These are phyloP conservation scores for Melanogaster broomeanus DNA, from an alignment of 768 basidiomycete species.

Conservation along the genomic window DNA sequence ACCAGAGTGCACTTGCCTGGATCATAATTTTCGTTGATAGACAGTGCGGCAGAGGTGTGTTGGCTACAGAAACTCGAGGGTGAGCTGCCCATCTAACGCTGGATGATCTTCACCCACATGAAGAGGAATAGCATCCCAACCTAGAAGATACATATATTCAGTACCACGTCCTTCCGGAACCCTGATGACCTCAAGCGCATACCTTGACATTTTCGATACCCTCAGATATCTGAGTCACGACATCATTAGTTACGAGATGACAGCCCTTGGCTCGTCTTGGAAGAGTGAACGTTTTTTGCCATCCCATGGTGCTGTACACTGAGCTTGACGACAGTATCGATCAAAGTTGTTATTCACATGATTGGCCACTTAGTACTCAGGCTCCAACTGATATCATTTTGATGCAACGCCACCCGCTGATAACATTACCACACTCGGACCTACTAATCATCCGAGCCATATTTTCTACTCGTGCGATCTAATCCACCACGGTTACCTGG, in stretches of 20 bases:
- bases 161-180: neutral
- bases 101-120: constrained; percentile 53
- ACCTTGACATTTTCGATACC: constrained; percentile 72
- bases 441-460: constrained; percentile 30
- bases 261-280: constrained; percentile 60
- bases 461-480: constrained; percentile 49
- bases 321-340: neutral
- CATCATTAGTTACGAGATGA: constrained; percentile 81
- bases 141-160: constrained; percentile 41
- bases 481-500: constrained; percentile 89
- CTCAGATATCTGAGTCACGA: constrained; percentile 63
- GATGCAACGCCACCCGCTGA: no score
- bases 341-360: no score
- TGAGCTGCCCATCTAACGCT: neutral
- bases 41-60: constrained; percentile 79
- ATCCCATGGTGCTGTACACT: constrained; percentile 58
- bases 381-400: neutral
- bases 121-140: constrained; percentile 89
- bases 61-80: constrained; percentile 46
- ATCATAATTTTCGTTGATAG: constrained; percentile 91
- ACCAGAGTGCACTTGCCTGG: constrained; percentile 47
- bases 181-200: constrained; percentile 6
- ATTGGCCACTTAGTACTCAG: no score
- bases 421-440: no score
- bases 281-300: constrained; percentile 85